phyloP scores from a whole-genome alignment of 495 filamentous ascomycete genomes.

The Daldinia grandis region DNA sequence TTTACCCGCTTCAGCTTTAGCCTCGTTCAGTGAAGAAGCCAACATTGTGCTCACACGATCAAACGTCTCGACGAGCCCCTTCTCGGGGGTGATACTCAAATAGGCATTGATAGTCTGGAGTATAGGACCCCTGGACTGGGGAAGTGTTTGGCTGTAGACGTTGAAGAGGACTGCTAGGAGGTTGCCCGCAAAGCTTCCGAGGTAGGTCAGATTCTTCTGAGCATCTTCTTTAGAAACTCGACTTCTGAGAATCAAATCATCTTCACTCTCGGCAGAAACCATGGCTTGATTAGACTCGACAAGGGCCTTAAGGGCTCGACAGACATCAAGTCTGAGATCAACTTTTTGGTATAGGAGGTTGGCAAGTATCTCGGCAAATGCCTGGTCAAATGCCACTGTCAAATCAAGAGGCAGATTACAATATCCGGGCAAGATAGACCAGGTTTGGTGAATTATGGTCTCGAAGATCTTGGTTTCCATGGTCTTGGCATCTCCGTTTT shows the following conservation, averaged over 20 bases:
- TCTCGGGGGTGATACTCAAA: conserved; percentile 78
- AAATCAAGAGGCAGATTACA: conserved; percentile 90
- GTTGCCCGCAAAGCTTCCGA: conserved; percentile 82
- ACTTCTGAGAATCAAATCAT: conserved; percentile 73
- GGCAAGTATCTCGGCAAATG: conserved; percentile 89
- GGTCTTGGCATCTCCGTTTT: conserved; percentile 79
- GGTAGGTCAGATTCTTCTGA: conserved; percentile 76
- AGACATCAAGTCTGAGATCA: conserved; percentile 84
- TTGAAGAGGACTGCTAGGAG: conserved; percentile 95
- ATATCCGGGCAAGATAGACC: conserved; percentile 94
- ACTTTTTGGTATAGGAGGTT: conserved; percentile 93
- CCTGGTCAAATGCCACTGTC: conserved; percentile 77
- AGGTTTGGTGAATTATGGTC: conserved; percentile 93
- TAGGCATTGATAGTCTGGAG: conserved; percentile 93
- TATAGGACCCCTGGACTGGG: conserved; percentile 88
- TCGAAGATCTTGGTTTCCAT: conserved; percentile 98
- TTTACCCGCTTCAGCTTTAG: conserved; percentile 64
- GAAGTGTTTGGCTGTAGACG: conserved; percentile 94
- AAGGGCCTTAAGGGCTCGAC: conserved; percentile 80
- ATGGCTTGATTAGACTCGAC: conserved; percentile 92
- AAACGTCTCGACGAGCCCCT: conserved; percentile 88
- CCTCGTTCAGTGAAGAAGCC: conserved; percentile 74
- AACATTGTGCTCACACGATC: conserved; percentile 84
- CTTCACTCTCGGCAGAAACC: conserved; percentile 65
- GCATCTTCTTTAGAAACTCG: conserved; percentile 79